phyloP scores from a whole-genome alignment of 2,329 filamentous ascomycete genomes.

The Zasmidium angulare region DNA sequence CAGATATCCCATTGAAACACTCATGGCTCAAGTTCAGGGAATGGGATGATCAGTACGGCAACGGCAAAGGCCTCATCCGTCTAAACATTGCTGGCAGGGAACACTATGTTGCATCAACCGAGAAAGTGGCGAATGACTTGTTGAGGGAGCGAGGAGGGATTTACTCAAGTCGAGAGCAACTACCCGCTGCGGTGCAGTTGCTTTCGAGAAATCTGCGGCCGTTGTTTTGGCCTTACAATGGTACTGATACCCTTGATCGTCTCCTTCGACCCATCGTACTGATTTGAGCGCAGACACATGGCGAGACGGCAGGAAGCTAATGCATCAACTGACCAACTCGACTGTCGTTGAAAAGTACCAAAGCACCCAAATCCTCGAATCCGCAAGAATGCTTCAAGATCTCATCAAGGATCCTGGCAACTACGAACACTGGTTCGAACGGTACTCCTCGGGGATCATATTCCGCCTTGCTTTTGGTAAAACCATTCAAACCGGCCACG shows the following conservation, averaged over 20 bases:
- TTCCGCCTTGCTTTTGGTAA: conserved; percentile 43
- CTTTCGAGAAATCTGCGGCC: conserved; percentile 25
- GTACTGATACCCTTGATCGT: not conserved
- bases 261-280: not conserved
- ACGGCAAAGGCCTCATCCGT: conserved; percentile 47
- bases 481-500: conserved; percentile 35
- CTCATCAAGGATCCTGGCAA: conserved; percentile 35
- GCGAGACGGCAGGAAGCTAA: conserved; percentile 35
- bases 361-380: conserved; percentile 35
- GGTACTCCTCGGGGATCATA: conserved; percentile 44
- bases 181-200: conserved; percentile 38
- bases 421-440: conserved; percentile 42
- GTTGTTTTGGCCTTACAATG: conserved; percentile 8
- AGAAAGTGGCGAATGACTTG: conserved; percentile 45
- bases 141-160: conserved; percentile 42
- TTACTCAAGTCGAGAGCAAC: conserved; percentile 40
- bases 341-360: conserved; percentile 34
- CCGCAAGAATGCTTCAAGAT: conserved; percentile 32
- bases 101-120: conserved; percentile 41
- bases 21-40: conserved; percentile 45
- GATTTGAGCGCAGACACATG: conserved; percentile 23
- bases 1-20: conserved; percentile 37
- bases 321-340: conserved; percentile 36
- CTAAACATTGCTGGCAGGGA: conserved; percentile 44
- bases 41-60: conserved; percentile 39